Evolutionary conservation across 805 yeast genomes (phyloP).

Genomic region (Sugiyamaella lignohabitans): DNA sequence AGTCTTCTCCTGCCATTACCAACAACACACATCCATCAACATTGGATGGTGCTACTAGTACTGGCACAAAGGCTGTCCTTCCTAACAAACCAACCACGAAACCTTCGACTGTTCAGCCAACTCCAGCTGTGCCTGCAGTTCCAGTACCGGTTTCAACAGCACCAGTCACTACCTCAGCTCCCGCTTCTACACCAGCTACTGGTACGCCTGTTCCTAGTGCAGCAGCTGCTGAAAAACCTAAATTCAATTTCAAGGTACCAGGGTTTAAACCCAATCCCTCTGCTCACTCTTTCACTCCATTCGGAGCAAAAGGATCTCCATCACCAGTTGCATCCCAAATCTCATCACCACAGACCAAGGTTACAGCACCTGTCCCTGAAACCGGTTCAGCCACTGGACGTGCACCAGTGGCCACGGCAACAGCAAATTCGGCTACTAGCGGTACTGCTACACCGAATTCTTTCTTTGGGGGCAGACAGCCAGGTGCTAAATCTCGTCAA

Average conservation of each 20-base stretch:
- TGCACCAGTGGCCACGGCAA: constrained; percentile 3
- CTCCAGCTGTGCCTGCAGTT: not conserved
- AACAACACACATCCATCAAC: no score
- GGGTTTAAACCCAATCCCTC: constrained; percentile 66
- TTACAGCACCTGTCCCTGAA: constrained; percentile 21
- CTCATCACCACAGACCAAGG: constrained; percentile 23
- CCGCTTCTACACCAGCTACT: constrained; percentile 16
- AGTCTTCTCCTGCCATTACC: not conserved
- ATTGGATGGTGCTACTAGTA: no score
- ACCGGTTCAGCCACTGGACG: not conserved
- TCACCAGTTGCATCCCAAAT: constrained; percentile 20
- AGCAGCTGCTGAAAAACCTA: constrained; percentile 35
- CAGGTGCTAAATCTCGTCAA: constrained; percentile 27
- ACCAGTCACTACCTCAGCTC: constrained; percentile 6
- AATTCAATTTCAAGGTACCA: constrained; percentile 51
- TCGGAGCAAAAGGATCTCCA: constrained; percentile 11
- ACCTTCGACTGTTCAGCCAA: not conserved
- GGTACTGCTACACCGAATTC: no score
- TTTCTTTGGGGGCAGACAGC: constrained; percentile 39
- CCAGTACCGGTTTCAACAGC: constrained; percentile 1
- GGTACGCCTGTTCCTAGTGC: constrained; percentile 13
- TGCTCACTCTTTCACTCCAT: constrained; percentile 48
- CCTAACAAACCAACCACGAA: not conserved
- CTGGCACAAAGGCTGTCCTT: not conserved
- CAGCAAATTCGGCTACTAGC: no score